A percentile compares a stretch with the other conserved stretches of the same genome.
phyloP scores from a whole-genome alignment of 306 rosid genomes.

The Corylus avellana region DNA sequence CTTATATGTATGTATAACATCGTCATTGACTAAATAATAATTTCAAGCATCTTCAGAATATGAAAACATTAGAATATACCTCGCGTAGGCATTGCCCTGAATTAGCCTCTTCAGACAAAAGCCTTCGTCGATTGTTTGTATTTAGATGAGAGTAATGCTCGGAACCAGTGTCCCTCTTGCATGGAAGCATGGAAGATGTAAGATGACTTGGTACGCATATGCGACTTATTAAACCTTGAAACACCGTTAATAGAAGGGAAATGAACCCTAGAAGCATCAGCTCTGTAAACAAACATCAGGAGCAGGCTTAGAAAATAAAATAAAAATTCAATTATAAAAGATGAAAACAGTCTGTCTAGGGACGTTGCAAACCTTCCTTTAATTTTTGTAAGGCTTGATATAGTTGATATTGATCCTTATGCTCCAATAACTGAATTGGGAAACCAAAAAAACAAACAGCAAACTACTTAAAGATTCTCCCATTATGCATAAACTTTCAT shows the following conservation, averaged over 20 bases:
- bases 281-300: conserved; percentile 48
- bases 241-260: conserved; percentile 76
- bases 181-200: conserved; percentile 75
- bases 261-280: conserved; percentile 95
- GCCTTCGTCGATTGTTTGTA: conserved; percentile 48
- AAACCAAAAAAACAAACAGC: conserved; percentile 26
- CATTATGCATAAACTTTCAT: neutral
- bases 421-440: conserved; percentile 50
- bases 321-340: neutral
- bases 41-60: neutral
- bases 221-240: conserved; percentile 60
- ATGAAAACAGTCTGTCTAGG: neutral
- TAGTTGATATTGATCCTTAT: conserved; percentile 40
- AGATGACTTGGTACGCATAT: conserved; percentile 61
- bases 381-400: conserved; percentile 63
- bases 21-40: neutral
- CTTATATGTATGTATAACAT: neutral
- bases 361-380: conserved; percentile 59
- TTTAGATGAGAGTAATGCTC: conserved; percentile 36
- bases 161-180: conserved; percentile 55
- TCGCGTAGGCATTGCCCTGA: conserved; percentile 37
- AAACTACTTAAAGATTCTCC: conserved; percentile 17
- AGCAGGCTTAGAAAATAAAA: conserved; percentile 22
- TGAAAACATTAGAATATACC: conserved; percentile 27
- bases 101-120: conserved; percentile 43